phyloP scores from a whole-genome alignment of 2,329 filamentous ascomycete species.

The Pseudogymnoascus sp. region DNA sequence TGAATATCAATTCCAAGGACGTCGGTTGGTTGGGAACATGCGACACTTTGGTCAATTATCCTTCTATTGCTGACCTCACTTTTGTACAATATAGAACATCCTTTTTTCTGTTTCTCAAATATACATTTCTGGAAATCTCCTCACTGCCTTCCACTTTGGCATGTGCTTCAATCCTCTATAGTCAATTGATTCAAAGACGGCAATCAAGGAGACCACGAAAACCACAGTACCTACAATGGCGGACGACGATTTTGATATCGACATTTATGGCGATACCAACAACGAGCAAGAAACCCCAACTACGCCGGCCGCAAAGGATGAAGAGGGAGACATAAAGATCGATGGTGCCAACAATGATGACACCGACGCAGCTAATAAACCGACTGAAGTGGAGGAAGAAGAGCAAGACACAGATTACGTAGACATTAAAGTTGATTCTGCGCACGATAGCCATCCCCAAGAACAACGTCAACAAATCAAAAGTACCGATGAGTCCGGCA shows the following conservation, averaged over 20 bases:
- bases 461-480: constrained; percentile 38
- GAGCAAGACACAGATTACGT: constrained; percentile 36
- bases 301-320: constrained; percentile 28
- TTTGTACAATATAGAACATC: constrained; percentile 12
- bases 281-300: constrained; percentile 38
- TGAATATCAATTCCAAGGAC: constrained; percentile 30
- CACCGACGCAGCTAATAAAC: constrained; percentile 9
- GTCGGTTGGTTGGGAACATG: constrained; percentile 18
- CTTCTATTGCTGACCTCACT: constrained; percentile 12
- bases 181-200: constrained; percentile 1
- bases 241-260: constrained; percentile 67
- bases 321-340: constrained; percentile 33
- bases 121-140: constrained; percentile 8
- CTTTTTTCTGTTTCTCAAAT: constrained; percentile 11
- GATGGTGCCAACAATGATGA: constrained; percentile 27
- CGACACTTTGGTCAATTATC: not conserved
- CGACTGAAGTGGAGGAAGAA: constrained; percentile 31
- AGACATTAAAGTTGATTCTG: constrained; percentile 37
- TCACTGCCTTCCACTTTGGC: constrained; percentile 2
- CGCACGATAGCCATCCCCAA: constrained; percentile 26
- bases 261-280: constrained; percentile 60
- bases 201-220: not conserved
- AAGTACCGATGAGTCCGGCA: constrained; percentile 35
- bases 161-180: constrained; percentile 7
- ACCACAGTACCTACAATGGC: constrained; percentile 43